Base-by-base conservation (phyloP, 2,329 filamentous ascomycete genomes). In the Colletotrichum coccodes region DNA sequence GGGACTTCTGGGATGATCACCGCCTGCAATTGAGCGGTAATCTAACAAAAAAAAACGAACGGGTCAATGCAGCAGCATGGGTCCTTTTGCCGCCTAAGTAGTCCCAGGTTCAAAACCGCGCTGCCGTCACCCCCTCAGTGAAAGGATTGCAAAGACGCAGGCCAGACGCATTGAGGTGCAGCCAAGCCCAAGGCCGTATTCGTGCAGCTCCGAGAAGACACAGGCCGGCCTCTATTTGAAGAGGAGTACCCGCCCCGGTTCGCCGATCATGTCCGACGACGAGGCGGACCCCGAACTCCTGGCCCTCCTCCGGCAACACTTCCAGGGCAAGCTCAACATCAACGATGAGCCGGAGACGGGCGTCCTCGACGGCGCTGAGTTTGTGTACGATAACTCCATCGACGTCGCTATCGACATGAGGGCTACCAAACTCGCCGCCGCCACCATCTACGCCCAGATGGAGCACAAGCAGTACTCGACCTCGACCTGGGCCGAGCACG, bases 381-480 rank as follows among this genome's bases (percentile, higher is more conserved):
- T 92, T 81, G 91, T 98, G 75, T 97, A 92, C 81, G 90, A 97
- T 82, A 96, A 98, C 80, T 89, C 94, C 71, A 94, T 97, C 77
- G 96, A 99, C 78, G 94, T 99, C 38, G 93, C 94, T 12, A 84
- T 99, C 49, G 92, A 95, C 76, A 94, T 95, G 85, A 87, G 89
- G 64, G 90, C 92, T 57, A 95, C 92, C 60, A 97, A 96, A 80
- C 86, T 87, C 36, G 95, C 97, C 0, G 96, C 96, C 14, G 89
- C 90, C 70, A 88, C 84, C 58, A 95, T 99, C 73, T 92, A 93
- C 80, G 81, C 85, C 11, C 87, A 93, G 78, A 98, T 99, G 94
- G 89, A 94, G 78, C 86, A 90, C 78, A 94, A 94, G 76, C 83
- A 86, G 42, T 98, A 97, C 81, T 96, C 93, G 5, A 94, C 93